Conservation (phyloP, 345 rosid species). For the Garcia nutans region DNA sequence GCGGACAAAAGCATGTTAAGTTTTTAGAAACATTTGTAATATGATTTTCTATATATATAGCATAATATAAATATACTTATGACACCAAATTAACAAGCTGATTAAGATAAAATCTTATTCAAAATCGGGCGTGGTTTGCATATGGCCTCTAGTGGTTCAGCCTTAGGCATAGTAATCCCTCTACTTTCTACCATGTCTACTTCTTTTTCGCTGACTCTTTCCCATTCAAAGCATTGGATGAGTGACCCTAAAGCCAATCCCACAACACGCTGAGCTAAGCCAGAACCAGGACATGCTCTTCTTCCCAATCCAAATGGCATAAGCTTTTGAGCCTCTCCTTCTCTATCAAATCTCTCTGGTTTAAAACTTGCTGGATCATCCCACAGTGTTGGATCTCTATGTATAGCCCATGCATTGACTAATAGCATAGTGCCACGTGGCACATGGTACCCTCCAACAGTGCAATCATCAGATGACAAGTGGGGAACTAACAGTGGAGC, state of each 20-base stretch:
- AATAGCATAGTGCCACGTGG: conserved; percentile 45
- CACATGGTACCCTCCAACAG: conserved; percentile 41
- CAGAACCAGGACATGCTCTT: conserved; percentile 12
- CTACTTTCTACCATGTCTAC: conserved; percentile 12
- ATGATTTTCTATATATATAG: too few relatives aligned
- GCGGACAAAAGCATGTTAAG: too few relatives aligned
- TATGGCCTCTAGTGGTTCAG: neutral
- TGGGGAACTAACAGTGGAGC: conserved; percentile 53
- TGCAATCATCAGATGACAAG: conserved; percentile 38
- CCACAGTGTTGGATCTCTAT: conserved; percentile 48
- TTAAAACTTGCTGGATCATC: conserved; percentile 40
- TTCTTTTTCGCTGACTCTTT: neutral
- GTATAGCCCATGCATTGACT: conserved; percentile 54
- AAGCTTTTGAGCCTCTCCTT: conserved; percentile 12
- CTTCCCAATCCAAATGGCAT: conserved; percentile 16
- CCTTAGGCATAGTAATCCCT: conserved; percentile 15
- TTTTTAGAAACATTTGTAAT: too few relatives aligned
- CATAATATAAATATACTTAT: too few relatives aligned
- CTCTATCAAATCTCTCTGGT: conserved; percentile 47
- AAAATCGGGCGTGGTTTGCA: neutral
- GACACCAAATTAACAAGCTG: too few relatives aligned
- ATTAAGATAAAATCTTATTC: too few relatives aligned
- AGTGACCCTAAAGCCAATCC: conserved; percentile 15
- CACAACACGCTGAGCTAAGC: conserved; percentile 9
- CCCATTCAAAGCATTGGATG: conserved; percentile 21